Evolutionary conservation across 495 filamentous ascomycete species (phyloP).

Genomic region (Aspergillus sclerotiicarbonarius): DNA sequence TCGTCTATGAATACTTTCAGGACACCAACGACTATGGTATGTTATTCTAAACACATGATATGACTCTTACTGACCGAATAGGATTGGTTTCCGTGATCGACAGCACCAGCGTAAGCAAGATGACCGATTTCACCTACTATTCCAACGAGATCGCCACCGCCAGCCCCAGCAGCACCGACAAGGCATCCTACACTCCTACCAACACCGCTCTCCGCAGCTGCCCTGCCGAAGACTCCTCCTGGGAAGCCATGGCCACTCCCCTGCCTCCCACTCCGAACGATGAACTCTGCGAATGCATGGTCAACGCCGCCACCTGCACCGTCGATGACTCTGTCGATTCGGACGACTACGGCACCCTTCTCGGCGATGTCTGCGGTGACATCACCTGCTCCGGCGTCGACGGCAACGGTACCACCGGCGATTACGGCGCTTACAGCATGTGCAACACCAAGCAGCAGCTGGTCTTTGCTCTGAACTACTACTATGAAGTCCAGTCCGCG

Average conservation of each 20-base stretch:
- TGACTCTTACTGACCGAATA: constrained; percentile 16
- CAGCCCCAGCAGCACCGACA: constrained; percentile 64
- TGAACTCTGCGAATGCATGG: constrained; percentile 80
- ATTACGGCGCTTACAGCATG: constrained; percentile 89
- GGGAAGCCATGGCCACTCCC: constrained; percentile 61
- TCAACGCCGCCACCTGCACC: constrained; percentile 63
- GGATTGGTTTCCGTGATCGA: constrained; percentile 71
- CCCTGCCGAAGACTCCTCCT: constrained; percentile 61
- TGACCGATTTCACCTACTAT: constrained; percentile 73
- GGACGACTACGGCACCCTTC: constrained; percentile 61
- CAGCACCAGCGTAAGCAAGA: constrained; percentile 53
- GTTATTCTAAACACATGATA: constrained; percentile 12
- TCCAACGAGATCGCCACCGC: constrained; percentile 66
- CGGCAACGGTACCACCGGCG: constrained; percentile 66
- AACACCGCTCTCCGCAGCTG: constrained; percentile 73
- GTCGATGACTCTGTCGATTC: constrained; percentile 49
- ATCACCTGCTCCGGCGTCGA: constrained; percentile 68
- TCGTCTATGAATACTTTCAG: constrained; percentile 97
- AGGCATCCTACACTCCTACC: constrained; percentile 68
- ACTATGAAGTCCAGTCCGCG: constrained; percentile 63
- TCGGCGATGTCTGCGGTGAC: constrained; percentile 69
- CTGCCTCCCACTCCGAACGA: constrained; percentile 81
- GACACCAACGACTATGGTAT: constrained; percentile 86
- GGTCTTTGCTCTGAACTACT: constrained; percentile 75
- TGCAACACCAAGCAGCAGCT: constrained; percentile 77